Evolutionary conservation across 1,284 basidiomycete species (phyloP).

Genomic region (Gymnopus androsaceus): DNA sequence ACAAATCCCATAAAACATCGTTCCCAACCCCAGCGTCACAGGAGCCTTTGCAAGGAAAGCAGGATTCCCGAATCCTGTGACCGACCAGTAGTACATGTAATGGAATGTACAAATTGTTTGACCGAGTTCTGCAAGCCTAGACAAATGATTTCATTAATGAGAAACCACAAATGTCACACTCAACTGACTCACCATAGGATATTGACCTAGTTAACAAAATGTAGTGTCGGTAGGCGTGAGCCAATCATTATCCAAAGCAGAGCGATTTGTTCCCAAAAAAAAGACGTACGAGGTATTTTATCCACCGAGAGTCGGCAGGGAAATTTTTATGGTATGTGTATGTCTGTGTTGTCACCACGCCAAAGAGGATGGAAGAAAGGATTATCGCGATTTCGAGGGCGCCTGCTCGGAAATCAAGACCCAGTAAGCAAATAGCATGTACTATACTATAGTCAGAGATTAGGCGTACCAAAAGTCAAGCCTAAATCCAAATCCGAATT

Average conservation of each 20-base stretch:
- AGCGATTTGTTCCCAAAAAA: neutral
- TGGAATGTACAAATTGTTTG: neutral
- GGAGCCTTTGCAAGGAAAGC: neutral
- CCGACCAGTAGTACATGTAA: neutral
- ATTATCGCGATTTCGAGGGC: conserved; percentile 9
- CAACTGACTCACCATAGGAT: neutral
- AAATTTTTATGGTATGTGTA: conserved; percentile 6
- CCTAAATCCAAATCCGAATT: no score
- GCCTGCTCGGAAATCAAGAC: no score
- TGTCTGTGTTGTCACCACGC: conserved; percentile 2
- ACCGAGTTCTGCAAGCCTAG: neutral
- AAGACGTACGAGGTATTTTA: no score
- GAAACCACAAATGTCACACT: neutral
- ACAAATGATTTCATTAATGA: neutral
- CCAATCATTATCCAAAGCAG: neutral
- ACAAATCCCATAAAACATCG: neutral
- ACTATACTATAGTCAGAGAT: no score
- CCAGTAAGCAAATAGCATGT: no score
- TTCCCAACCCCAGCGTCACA: neutral
- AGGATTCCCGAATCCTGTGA: neutral
- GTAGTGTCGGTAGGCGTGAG: no score
- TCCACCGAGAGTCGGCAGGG: neutral
- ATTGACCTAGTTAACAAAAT: neutral
- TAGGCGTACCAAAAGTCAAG: no score
- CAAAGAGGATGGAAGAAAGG: neutral